A percentile compares a stretch with the other conserved stretches of the same genome.
These are phyloP conservation scores for Trichophyton equinum DNA, from an alignment of 2,329 filamentous ascomycete genomes.

Conservation along the genomic window DNA sequence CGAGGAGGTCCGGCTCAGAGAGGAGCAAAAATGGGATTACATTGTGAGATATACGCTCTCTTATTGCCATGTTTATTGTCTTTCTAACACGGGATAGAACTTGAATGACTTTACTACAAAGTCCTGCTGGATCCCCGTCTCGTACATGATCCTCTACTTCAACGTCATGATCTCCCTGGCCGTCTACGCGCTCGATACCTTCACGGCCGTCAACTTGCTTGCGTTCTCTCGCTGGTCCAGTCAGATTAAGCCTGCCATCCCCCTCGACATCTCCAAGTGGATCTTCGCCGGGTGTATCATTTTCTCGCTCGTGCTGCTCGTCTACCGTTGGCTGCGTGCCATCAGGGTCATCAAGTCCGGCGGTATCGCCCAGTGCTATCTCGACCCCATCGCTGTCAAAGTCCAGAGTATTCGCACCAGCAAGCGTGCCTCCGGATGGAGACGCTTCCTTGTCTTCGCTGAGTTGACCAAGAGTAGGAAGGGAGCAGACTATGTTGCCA, in stretches of 20 bases:
- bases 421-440: conserved; percentile 61
- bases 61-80: background rate
- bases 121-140: conserved; percentile 63
- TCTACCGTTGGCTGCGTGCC: conserved; percentile 68
- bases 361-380: conserved; percentile 80
- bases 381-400: conserved; percentile 75
- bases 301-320: conserved; percentile 70
- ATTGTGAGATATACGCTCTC: conserved; percentile 48
- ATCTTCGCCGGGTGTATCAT: conserved; percentile 91
- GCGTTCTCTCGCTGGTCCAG: conserved; percentile 83
- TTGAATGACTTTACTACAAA: conserved; percentile 68
- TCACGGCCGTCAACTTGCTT: conserved; percentile 83
- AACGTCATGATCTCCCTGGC: conserved; percentile 65
- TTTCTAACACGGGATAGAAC: conserved; percentile 28
- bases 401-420: conserved; percentile 71
- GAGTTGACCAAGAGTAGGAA: conserved; percentile 85
- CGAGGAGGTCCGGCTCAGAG: conserved; percentile 48
- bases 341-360: conserved; percentile 68
- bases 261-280: conserved; percentile 74
- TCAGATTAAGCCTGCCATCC: conserved; percentile 64
- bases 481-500: conserved; percentile 75
- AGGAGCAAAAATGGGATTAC: conserved; percentile 91
- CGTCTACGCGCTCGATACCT: conserved; percentile 82
- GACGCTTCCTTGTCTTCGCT: conserved; percentile 82
- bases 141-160: conserved; percentile 75